Evolutionary conservation across 176 grass and related monocot genomes (phyloP).

Genomic region (Pontederia paniculata): DNA sequence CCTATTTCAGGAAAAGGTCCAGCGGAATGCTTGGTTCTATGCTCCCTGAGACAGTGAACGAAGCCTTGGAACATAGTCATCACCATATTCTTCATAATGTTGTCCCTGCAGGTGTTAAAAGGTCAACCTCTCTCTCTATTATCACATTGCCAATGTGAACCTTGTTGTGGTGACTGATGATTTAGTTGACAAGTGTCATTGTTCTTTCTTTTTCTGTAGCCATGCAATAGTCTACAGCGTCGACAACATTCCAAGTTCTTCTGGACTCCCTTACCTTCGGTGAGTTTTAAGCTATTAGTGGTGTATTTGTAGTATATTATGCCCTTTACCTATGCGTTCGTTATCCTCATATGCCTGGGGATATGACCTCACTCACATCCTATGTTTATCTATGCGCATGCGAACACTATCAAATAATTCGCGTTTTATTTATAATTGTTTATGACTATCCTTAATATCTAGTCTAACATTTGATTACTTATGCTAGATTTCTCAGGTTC

Average conservation of each 20-base stretch:
- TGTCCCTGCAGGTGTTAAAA: constrained; percentile 51
- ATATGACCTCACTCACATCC: too few relatives aligned
- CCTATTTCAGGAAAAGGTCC: constrained; percentile 44
- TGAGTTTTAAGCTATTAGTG: constrained; percentile 17
- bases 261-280: constrained; percentile 47
- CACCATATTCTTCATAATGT: constrained; percentile 89
- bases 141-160: constrained; percentile 6
- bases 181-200: constrained; percentile 11
- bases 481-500: too few relatives aligned
- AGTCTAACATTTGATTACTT: too few relatives aligned
- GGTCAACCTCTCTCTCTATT: constrained; percentile 30
- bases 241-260: constrained; percentile 50
- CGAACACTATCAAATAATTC: too few relatives aligned
- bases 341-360: too few relatives aligned
- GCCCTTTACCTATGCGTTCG: not conserved
- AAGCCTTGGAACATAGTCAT: constrained; percentile 77
- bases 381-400: too few relatives aligned
- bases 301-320: constrained; percentile 1
- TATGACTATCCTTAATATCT: too few relatives aligned
- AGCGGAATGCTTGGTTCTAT: constrained; percentile 61
- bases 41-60: constrained; percentile 65
- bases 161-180: not conserved
- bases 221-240: constrained; percentile 41
- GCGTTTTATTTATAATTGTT: too few relatives aligned
- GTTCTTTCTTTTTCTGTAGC: constrained; percentile 25